A percentile compares a stretch with the other conserved stretches of the same genome.
These are phyloP conservation scores for Bruguiera parviflora DNA, from an alignment of 345 rosid species.

Conservation along the genomic window DNA sequence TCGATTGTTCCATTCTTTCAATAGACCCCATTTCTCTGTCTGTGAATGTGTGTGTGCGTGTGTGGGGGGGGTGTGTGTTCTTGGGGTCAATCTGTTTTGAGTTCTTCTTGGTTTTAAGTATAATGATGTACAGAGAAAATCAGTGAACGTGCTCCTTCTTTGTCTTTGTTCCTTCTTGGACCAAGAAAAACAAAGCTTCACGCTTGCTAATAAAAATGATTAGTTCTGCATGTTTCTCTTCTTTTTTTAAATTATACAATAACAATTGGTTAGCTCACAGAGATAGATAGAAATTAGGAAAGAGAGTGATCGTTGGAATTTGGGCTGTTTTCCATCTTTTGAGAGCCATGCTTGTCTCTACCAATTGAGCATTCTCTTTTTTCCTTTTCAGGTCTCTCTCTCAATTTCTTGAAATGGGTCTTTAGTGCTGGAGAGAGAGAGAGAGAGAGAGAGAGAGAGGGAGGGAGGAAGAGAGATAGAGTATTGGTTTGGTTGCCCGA, in stretches of 20 bases:
- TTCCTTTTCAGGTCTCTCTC: slow-evolving; percentile 22
- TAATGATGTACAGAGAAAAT: slow-evolving; percentile 20
- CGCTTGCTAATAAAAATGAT: slow-evolving; percentile 50
- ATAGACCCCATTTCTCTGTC: slow-evolving; percentile 10
- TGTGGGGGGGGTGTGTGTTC: slow-evolving; percentile 33
- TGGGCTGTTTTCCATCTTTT: slow-evolving; percentile 71
- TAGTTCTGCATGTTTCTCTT: slow-evolving; percentile 23
- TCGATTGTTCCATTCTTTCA: neutral
- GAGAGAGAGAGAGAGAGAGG: neutral
- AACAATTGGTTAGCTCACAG: neutral
- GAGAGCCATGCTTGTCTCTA: slow-evolving; percentile 61
- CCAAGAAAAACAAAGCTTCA: slow-evolving; percentile 15
- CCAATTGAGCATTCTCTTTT: slow-evolving; percentile 23
- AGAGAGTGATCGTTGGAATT: slow-evolving; percentile 45
- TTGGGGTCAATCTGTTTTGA: slow-evolving; percentile 21
- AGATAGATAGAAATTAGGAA: slow-evolving; percentile 1
- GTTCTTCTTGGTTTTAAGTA: neutral
- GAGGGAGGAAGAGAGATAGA: neutral
- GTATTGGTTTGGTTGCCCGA: slow-evolving; percentile 14
- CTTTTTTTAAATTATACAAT: neutral
- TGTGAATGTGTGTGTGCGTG: slow-evolving; percentile 27
- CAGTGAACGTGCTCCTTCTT: slow-evolving; percentile 57
- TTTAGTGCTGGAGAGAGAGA: neutral
- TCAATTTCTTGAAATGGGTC: slow-evolving; percentile 16
- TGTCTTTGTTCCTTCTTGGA: slow-evolving; percentile 27